Percentiles rank a stretch among this genome's conserved stretches.
These are phyloP conservation scores for Harrya chromipes DNA, from an alignment of 768 basidiomycete genomes.

Conservation along the genomic window DNA sequence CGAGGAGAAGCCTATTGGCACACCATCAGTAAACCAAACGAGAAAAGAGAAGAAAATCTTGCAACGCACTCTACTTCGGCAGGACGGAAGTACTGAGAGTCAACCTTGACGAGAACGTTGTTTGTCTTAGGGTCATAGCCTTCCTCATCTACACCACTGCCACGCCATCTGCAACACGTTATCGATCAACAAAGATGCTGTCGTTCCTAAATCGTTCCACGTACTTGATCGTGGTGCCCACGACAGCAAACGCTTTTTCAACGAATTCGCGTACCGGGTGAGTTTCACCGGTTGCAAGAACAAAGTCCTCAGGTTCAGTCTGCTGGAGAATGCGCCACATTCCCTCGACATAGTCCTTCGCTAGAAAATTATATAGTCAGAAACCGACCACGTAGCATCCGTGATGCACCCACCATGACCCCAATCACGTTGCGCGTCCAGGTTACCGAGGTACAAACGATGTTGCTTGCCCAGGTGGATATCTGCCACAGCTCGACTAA, in stretches of 20 bases:
- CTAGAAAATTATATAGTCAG: slow-evolving; percentile 35
- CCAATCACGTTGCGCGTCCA: slow-evolving; percentile 97
- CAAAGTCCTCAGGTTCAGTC: slow-evolving; percentile 78
- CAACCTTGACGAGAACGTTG: slow-evolving; percentile 77
- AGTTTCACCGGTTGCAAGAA: slow-evolving; percentile 94
- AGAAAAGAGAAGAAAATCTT: not conserved
- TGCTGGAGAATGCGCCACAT: slow-evolving; percentile 99
- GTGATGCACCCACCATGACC: slow-evolving; percentile 70
- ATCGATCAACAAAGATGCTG: slow-evolving; percentile 1
- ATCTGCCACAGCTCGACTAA: slow-evolving; percentile 88
- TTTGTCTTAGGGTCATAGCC: slow-evolving; percentile 69
- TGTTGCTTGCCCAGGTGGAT: slow-evolving; percentile 86
- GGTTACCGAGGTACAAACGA: slow-evolving; percentile 90
- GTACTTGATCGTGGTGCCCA: slow-evolving; percentile 66
- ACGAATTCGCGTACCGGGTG: slow-evolving; percentile 94
- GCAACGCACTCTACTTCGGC: slow-evolving; percentile 87
- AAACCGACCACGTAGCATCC: not conserved
- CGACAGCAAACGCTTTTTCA: slow-evolving; percentile 73
- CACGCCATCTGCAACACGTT: slow-evolving; percentile 61
- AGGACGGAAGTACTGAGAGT: slow-evolving; percentile 89
- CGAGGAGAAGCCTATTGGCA: slow-evolving; percentile 64
- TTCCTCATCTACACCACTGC: slow-evolving; percentile 71
- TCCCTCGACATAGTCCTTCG: slow-evolving; percentile 90
- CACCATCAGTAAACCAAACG: not conserved
- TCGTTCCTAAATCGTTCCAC: slow-evolving; percentile 14